Base-by-base conservation (phyloP, 2,329 filamentous ascomycete species). In the Trichoderma sp. region DNA sequence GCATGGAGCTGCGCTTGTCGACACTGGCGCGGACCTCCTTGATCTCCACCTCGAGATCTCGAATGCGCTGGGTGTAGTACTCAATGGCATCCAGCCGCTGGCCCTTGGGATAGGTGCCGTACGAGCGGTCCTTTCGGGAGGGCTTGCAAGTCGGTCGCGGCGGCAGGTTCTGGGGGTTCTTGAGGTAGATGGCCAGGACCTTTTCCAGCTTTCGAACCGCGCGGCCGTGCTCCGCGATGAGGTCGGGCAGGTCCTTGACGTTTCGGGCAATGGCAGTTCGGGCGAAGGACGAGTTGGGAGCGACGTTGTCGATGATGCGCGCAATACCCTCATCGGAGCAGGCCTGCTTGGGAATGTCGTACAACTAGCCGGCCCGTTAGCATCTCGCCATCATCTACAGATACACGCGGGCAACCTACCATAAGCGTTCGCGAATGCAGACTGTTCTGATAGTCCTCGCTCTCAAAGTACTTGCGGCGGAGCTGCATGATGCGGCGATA, bases 71-170 rank as follows among this genome's bases (percentile, higher is more conserved):
- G 0, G 93, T 96, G 62, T 96, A 82, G 72, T 97, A 98, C 68
- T 97, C 92, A 72, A 99, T 98, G 19, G 95, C 92, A 74, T 99
- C 95, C 5, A 98, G 85, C 74, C 93, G 94, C 69, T 91, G 86
- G 15, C 86, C 86, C 41, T 84, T 85, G 26, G 88, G 82, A 69
- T 88, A 89, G 1, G 85, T 86, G 52, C 76, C 78, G 70, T 87
- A 88, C 0, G 87, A 84, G 64, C 86, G 87, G 71, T 97, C 92
- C 68, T 90, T 90, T 74, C 93, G 94, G 14, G 90, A 90, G 0
- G 92, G 91, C 51, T 85, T 87, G 80, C 93, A 96, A 56, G 85
- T 83, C 1, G 95, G 95, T 41, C 95, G 86, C 21, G 90, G 71
- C 0, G 95, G 95, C 0, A 98, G 82, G 67, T 89, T 87, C 68